Evolutionary conservation across 345 rosid genomes (phyloP).

Genomic region (Streptanthus diversifolius): DNA sequence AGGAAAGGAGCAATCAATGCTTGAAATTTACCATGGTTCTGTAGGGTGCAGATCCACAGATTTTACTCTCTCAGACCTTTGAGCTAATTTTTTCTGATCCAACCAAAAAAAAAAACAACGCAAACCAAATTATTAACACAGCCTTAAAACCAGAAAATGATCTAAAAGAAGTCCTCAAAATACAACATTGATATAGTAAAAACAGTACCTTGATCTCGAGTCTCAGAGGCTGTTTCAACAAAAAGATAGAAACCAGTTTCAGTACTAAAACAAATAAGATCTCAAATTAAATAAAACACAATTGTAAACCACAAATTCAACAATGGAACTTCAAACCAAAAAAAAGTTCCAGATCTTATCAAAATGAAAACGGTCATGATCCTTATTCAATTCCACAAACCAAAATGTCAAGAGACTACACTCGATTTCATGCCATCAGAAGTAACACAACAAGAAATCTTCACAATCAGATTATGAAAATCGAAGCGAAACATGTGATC

Average conservation of each 20-base stretch:
- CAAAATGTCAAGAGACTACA: constrained; percentile 20
- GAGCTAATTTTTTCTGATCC: constrained; percentile 55
- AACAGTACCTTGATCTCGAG: constrained; percentile 45
- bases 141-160: neutral
- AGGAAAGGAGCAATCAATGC: neutral
- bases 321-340: neutral
- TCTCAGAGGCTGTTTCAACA: constrained; percentile 44
- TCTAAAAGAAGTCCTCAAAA: neutral
- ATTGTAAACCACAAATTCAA: neutral
- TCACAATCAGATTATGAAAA: neutral
- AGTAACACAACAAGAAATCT: neutral
- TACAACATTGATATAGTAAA: neutral
- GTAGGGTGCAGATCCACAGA: constrained; percentile 68
- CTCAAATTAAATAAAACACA: neutral
- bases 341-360: constrained; percentile 12
- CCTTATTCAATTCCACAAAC: constrained; percentile 7
- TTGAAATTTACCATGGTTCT: constrained; percentile 57
- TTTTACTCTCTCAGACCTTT: constrained; percentile 63
- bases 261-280: constrained; percentile 23
- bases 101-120: neutral
- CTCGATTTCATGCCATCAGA: constrained; percentile 19
- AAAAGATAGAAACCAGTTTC: constrained; percentile 12
- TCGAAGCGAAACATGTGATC: constrained; percentile 24
- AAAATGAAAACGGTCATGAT: constrained; percentile 5
- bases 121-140: constrained; percentile 13